Base-by-base conservation (phyloP, 2,329 filamentous ascomycete genomes). In the Trichoderma sp. region DNA sequence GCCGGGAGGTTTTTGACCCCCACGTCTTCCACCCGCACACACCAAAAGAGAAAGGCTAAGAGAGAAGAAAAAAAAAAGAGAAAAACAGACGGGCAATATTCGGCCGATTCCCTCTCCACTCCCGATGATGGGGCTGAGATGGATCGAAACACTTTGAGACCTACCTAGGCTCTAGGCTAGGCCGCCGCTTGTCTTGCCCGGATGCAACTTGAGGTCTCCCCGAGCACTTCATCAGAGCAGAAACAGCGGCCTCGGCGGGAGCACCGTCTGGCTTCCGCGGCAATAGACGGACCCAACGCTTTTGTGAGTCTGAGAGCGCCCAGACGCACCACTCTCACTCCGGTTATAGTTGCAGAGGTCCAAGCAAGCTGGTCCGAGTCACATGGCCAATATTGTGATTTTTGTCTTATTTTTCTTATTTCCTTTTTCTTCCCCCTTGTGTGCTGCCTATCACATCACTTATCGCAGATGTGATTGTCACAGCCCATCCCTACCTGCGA, bases 61-160 rank as follows among this genome's bases (percentile, higher is more conserved):
- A 14, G 36, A 21, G 5, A 51, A 30, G 24, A 30, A 30, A 60
- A 60, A 15, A 24, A 24, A 47, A 34, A 47, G n/a, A 64, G 28
- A 58, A 61, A 60, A 30, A 21, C 18, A 51, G 56, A 9, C 66
- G 56, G 66, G 56, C 66, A 61, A 57, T 18, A 47, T 32, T 69
- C 56, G 66, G 66, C 66, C 56, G 56, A 68, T 30, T 61, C 53
- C 9, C 32, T 36, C 24, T 34, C 56, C 24, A 21, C 36, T n/a
- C 36, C 36, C 36, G 56, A 61, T 60, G 26, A 69, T 51, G 66
- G 66, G 66, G 66, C 66, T 69, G 66, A 69, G 56, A 69, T 60
- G 56, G 26, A 60, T 69, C 66, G 66, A 61, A 69, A 69, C 28
- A 36, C 18, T 32, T 60, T 18, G 65, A 61, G 56, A 61, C 65